A percentile compares a stretch with the other conserved stretches of the same genome.
phyloP scores from a whole-genome alignment of 2,329 filamentous ascomycete species.

The Ophiostoma triangulosporum region DNA sequence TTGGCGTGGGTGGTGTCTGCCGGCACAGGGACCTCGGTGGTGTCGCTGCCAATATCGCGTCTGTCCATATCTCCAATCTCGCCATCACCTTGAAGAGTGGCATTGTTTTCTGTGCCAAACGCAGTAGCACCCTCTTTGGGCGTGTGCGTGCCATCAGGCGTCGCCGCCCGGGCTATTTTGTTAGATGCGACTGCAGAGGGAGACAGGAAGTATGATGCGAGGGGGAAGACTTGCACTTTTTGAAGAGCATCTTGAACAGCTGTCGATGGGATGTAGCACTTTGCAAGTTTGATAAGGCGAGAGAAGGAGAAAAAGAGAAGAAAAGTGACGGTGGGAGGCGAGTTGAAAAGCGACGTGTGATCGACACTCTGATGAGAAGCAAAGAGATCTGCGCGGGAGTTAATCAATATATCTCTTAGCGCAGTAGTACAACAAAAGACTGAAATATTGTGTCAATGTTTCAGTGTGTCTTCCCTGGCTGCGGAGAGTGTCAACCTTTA shows the following conservation, averaged over 20 bases:
- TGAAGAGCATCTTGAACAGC: neutral
- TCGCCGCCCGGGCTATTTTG: neutral
- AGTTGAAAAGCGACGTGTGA: too few species aligned
- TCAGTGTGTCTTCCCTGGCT: neutral
- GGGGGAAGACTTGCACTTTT: neutral
- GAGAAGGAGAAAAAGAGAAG: neutral
- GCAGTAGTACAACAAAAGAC: neutral
- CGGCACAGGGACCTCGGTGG: slow-evolving; percentile 23
- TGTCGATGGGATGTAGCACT: neutral
- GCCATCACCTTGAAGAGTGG: neutral
- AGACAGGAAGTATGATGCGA: neutral
- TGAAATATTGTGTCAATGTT: neutral
- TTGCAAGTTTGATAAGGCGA: neutral
- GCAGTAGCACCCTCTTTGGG: slow-evolving; percentile 2
- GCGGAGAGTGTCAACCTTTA: too few species aligned
- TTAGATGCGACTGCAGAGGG: neutral
- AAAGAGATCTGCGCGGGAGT: neutral
- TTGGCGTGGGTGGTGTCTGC: slow-evolving; percentile 47
- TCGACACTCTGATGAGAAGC: neutral
- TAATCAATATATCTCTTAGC: too few species aligned
- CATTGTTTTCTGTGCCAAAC: neutral
- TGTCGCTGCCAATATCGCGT: neutral
- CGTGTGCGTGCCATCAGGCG: neutral
- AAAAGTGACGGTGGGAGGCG: neutral
- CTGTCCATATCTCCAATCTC: neutral